Evolutionary conservation across 306 rosid genomes (phyloP), one percentile per base, ranked within the genome.

Genomic region (Glycine tomentella): DNA sequence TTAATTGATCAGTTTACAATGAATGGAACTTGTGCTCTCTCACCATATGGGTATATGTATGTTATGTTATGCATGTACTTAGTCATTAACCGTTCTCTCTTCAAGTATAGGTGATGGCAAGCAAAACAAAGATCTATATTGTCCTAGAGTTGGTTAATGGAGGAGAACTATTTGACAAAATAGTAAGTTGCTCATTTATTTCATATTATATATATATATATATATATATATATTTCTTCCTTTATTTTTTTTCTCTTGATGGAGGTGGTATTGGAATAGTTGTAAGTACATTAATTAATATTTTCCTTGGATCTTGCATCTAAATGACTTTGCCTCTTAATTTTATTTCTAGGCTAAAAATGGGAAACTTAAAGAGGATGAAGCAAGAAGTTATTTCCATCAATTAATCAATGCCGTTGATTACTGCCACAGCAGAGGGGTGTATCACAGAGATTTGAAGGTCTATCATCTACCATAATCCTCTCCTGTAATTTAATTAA

Each of bases 401-500:
- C 98, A 93, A 73, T 87, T 93, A 80, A 89, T 95, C 69, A 93
- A 95, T 80, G 99, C 98, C 20, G 98, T 95, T 14, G 99, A 95
- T 87, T 95, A 95, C 84, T 93, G 99, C 72, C 99, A 95, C 75
- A 95, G 99, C 72, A 87, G 99, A 90, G 99, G 99, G 51, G 99
- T 95, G 25, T 93, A 88, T 82, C 99, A 95, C 78, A 83, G 99
- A 81, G 99, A 95, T 83, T 86, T 95, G 86, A 95, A 95, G 99
- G 99, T 95, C 75, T 53, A 40, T 45, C 66, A 31, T 25, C 31
- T 87, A 40, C 53, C 34, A 48, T 55, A 56, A 68, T 31, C 68
- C 69, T 62, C 70, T 15, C 59, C 42, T 4, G 1, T 13, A 46
- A 55, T 64, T 85, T 58, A 57, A 46, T 82, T 45, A 48, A 4